A percentile compares a stretch with the other conserved stretches of the same genome.
These are phyloP conservation scores for Paxillus rubicundulus DNA, from an alignment of 768 basidiomycete genomes.

Conservation along the genomic window DNA sequence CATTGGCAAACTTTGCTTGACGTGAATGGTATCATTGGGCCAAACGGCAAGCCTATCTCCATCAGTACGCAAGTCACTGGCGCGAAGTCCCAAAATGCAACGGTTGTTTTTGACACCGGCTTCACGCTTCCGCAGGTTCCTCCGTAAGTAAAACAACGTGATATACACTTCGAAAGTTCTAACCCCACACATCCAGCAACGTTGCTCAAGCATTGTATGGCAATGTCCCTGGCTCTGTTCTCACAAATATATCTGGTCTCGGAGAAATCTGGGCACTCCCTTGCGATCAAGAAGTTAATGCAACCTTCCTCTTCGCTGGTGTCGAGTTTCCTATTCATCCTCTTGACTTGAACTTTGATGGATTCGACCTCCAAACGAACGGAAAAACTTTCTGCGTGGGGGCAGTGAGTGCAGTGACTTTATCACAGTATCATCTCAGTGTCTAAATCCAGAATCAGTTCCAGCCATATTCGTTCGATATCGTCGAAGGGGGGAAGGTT, in stretches of 20 bases:
- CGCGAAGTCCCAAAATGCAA: constrained; percentile 45
- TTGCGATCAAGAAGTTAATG: constrained; percentile 60
- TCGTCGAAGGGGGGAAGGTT: constrained; percentile 19
- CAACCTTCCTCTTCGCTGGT: constrained; percentile 63
- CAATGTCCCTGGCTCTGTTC: constrained; percentile 50
- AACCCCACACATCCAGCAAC: constrained; percentile 30
- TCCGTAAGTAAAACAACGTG: constrained; percentile 30
- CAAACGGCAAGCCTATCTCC: constrained; percentile 50
- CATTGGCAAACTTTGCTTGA: constrained; percentile 70
- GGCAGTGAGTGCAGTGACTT: constrained; percentile 36
- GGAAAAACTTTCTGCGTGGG: constrained; percentile 38
- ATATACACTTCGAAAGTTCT: constrained; percentile 14
- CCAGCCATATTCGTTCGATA: constrained; percentile 60
- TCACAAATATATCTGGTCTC: constrained; percentile 35
- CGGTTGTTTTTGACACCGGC: constrained; percentile 67
- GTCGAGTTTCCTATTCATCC: constrained; percentile 61
- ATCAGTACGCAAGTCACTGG: constrained; percentile 46
- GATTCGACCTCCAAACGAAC: constrained; percentile 11
- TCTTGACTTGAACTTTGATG: constrained; percentile 48
- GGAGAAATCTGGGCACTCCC: constrained; percentile 60
- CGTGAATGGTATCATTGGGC: constrained; percentile 57
- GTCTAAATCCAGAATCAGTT: constrained; percentile 42
- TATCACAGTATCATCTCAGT: not conserved
- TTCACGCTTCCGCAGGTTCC: constrained; percentile 66
- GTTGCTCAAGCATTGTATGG: constrained; percentile 64